Evolutionary conservation across 768 basidiomycete genomes (phyloP).

Genomic region (Tremella yokohamensis): DNA sequence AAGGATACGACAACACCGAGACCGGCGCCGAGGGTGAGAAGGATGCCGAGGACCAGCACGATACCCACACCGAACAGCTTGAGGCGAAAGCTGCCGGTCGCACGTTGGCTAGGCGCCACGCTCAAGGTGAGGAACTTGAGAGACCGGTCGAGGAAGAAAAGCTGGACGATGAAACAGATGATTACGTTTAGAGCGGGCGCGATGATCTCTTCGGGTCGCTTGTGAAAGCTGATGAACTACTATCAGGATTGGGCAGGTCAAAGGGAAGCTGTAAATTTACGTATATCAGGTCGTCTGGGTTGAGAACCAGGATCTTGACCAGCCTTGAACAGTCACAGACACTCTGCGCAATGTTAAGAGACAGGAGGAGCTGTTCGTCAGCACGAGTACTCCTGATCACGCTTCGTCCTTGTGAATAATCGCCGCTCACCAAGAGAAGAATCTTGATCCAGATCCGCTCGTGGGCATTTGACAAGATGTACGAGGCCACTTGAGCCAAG

Average conservation of each 20-base stretch:
- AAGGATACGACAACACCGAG: conserved; percentile 5
- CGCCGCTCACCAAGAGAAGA: not conserved
- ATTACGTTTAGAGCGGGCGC: conserved; percentile 19
- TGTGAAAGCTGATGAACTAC: conserved; percentile 18
- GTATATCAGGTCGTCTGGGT: conserved; percentile 19
- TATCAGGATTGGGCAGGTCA: too few relatives aligned
- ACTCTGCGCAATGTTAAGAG: conserved; percentile 29
- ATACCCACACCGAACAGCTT: not conserved
- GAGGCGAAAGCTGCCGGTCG: not conserved
- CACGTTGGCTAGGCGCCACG: not conserved
- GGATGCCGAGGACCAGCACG: conserved; percentile 9
- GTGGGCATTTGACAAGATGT: not conserved
- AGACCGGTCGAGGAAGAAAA: conserved; percentile 23
- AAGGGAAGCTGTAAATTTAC: conserved; percentile 12
- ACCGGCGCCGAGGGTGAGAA: conserved; percentile 12
- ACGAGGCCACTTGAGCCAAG: conserved; percentile 4
- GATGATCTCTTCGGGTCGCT: conserved; percentile 25
- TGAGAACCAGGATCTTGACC: conserved; percentile 21
- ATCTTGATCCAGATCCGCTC: not conserved
- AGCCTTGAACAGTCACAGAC: conserved; percentile 26
- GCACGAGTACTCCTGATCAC: not conserved
- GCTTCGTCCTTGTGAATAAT: not conserved
- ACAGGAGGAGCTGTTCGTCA: conserved; percentile 5
- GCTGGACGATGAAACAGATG: conserved; percentile 23
- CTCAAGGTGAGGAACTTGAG: conserved; percentile 13